Base-by-base conservation (phyloP, 495 filamentous ascomycete genomes). In the Penicillium lividum region DNA sequence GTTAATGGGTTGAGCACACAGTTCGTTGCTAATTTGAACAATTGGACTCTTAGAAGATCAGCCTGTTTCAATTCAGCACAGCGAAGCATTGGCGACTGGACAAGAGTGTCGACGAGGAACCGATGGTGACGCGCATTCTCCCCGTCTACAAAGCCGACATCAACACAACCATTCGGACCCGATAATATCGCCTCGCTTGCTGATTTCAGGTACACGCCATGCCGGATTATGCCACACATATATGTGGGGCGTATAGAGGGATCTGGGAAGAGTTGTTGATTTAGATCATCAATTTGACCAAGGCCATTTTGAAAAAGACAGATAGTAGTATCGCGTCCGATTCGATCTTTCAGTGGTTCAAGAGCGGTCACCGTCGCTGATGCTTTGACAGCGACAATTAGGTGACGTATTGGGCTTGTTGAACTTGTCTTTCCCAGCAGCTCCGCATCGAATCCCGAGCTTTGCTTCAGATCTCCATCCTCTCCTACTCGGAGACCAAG, bases 21-120 rank as follows among this genome's bases (percentile, higher is more conserved):
- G 67, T 95, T 94, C 58, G 93, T 78, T 9, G 86, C 89, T 3
- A 97, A 77, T 66, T 95, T 88, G 53, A 92, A 86, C 9, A 96
- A 77, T 69, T 96, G 87, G 29, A 85, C 73, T 57, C 77, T 72
- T 3, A 79, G 29, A 28, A 82, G 50, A 31, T 68, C 68, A 6
- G 77, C 70, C 4, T 78, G 73, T 7, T 71, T 66, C 46, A 77
- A 77, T 3, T 74, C 79, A 11, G 77, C 65, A 6, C 77, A 78
- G 51, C 77, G 75, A 30, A 83, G 69, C 3, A 72, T 68, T 1
- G 80, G 73, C 8, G 78, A 78, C 31, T 77, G 78, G 7, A 81
- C 57, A 0, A 83, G 62, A 58, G 81, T 80, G 51, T 76, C 77
- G 18, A 71, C 75, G 28, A 73, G 69, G 2, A 73, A 71, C 3